Base-by-base conservation (phyloP, 495 filamentous ascomycete species). In the Articulospora tetracladia region DNA sequence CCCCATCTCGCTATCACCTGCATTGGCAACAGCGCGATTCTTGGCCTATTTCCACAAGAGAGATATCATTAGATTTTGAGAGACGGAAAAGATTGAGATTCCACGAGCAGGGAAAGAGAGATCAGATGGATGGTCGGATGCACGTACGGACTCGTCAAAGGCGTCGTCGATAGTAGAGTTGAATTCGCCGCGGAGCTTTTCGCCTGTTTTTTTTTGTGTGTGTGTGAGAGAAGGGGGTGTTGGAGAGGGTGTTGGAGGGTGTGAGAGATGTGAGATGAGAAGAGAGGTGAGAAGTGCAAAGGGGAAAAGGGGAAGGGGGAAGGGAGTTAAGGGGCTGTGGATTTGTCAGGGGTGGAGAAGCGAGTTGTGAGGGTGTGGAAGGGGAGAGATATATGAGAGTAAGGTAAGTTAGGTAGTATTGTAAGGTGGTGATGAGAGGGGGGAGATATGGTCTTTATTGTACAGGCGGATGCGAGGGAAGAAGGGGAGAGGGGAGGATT, bases 1-100 rank as follows among this genome's bases (percentile, higher is more conserved):
- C 10, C 11, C 20, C 32, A 65, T 58, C 54, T 65, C 58, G 19
- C 23, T 17, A 13, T 58, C 26, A 12, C 63, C 63, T 17, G 23
- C 44, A 50, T 56, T 50, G 10, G 58, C 63, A 41, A 65, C 48
- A 17, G 27, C 46, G 3, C 26, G n/a, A 49, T 65, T 65, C 15
- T 58, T 57, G 3, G 39, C 39, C 15, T n/a, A n/a, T n/a, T n/a
- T 12, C 30, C 41, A 24, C 10, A 17, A 19, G 4, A 3, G 32
- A 24, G 24, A 48, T n/a, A n/a, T n/a, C n/a, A 47, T 10, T 26
- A 23, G 24, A 20, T 19, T 1, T 12, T 19, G 41, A 3, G 4
- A 27, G 41, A 44, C 22, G 41, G 39, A n/a, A 25, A 20, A 28
- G 28, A 17, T n/a, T n/a, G n/a, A n/a, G n/a, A n/a, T n/a, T n/a